Conservation (phyloP, 305 asterid genomes). For the Fraxinus sp. region DNA sequence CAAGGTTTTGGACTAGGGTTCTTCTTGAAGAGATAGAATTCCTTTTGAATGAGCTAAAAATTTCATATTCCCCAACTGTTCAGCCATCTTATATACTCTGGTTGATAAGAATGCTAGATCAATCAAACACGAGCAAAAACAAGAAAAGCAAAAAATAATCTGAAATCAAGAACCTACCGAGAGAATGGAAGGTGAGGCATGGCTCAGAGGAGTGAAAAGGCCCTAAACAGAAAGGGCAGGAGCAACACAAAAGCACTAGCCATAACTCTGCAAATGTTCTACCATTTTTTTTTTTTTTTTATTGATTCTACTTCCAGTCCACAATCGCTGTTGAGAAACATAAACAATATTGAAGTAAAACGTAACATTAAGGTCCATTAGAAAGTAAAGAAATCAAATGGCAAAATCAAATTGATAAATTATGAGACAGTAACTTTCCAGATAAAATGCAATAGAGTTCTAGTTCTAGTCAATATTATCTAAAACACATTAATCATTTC, state of each 20-base stretch:
- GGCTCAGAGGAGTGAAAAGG: conserved; percentile 58
- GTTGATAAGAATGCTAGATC: too few species aligned
- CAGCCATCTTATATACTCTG: too few species aligned
- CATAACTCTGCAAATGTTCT: conserved; percentile 65
- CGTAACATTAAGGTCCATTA: conserved; percentile 32
- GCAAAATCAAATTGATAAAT: conserved; percentile 10
- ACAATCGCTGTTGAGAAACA: conserved; percentile 60
- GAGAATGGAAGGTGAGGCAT: conserved; percentile 66
- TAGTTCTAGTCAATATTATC: not conserved
- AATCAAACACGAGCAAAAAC: not conserved
- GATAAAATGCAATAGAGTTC: not conserved
- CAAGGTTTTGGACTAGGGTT: too few species aligned
- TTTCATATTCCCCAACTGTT: too few species aligned
- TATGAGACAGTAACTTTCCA: not conserved
- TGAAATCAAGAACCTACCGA: conserved; percentile 54
- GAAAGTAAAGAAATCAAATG: conserved; percentile 19
- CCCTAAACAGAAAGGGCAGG: conserved; percentile 51
- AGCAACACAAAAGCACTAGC: conserved; percentile 65
- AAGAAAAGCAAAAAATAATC: not conserved
- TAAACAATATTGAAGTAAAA: conserved; percentile 38
- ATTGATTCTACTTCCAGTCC: conserved; percentile 47
- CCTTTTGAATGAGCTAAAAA: too few species aligned
- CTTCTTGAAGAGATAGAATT: too few species aligned
- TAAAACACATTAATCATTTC: not conserved
- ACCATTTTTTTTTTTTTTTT: conserved; percentile 71